Base-by-base conservation (phyloP, 129 eudicot genomes). In the Chrysanthemum makinoi region DNA sequence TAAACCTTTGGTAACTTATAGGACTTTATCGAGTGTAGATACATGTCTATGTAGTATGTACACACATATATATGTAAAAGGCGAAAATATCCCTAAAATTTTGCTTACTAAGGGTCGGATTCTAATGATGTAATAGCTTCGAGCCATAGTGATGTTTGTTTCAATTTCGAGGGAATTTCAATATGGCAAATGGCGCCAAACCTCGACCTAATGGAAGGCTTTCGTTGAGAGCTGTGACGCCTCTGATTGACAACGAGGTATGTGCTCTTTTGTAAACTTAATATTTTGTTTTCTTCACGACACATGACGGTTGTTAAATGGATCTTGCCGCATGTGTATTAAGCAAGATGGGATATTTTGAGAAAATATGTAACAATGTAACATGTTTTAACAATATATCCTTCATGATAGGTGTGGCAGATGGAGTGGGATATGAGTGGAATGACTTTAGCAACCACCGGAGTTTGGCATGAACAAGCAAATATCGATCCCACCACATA, bases 381-480 rank as follows among this genome's bases (percentile, higher is more conserved):
- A 35, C 0, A 35, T 35, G 43, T 35, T 5, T 0, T 35, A 35
- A 35, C 43, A 35, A 35, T 0, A 35, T 5, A 35, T n/a, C 43
- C 8, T 35, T 35, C 9, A 28, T 47, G 48, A 15, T 74, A 95
- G 97, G 94, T 91, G 49, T 90, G 99, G 96, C 83, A 95, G 80
- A 95, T 90, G 96, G 99, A 88, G 80, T 95, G 97, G 99, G 97
- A 90, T 80, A 90, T 90, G 97, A 90, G 99, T 69, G 99, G 99
- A 68, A 95, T 95, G 99, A 90, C 97, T 67, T 76, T 95, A 62
- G 97, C 97, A 33, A 86, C 85, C 20, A 84, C 88, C 0, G 96
- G 97, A 7, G 85, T 79, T 63, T 90, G 97, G 96, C 96, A 88
- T 76, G 86, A 95, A 72, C 96, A 90, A 71, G 97, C 96, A 0